A percentile compares a stretch with the other conserved stretches of the same genome.
Evolutionary conservation across 2,329 filamentous ascomycete species (phyloP).

Genomic region (Cyanodermella asteris): DNA sequence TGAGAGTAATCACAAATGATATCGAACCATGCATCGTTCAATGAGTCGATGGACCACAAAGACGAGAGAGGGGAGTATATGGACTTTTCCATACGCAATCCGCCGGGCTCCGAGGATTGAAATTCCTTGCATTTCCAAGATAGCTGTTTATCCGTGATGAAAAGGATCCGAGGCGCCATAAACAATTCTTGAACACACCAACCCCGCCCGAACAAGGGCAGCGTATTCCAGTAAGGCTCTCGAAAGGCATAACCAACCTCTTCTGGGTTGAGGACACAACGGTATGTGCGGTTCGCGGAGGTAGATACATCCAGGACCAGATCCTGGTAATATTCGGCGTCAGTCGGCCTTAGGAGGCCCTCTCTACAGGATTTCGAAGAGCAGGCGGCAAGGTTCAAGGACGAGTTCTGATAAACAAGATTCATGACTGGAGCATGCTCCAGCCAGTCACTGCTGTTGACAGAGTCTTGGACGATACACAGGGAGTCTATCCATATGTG

Average conservation of each 20-base stretch:
- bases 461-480: conserved; percentile 9
- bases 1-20: too few species aligned
- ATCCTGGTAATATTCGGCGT: too few species aligned
- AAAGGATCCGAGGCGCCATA: conserved; percentile 8
- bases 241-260: neutral
- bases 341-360: too few species aligned
- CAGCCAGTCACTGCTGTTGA: conserved; percentile 6
- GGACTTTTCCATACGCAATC: neutral
- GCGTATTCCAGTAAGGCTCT: conserved; percentile 2
- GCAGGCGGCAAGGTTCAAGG: conserved; percentile 9
- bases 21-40: too few species aligned
- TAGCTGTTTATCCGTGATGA: conserved; percentile 7
- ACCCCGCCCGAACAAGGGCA: conserved; percentile 5
- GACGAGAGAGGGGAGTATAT: too few species aligned
- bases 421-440: conserved; percentile 6
- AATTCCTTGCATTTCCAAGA: conserved; percentile 10
- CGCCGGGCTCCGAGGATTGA: neutral
- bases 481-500: conserved; percentile 12
- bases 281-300: neutral
- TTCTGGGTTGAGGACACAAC: neutral
- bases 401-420: conserved; percentile 7
- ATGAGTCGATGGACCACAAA: too few species aligned
- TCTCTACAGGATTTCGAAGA: neutral
- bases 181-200: conserved; percentile 11
- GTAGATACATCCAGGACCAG: neutral